phyloP scores from a whole-genome alignment of 2,329 filamentous ascomycete genomes.

The Phyllosticta paracitricarpa region DNA sequence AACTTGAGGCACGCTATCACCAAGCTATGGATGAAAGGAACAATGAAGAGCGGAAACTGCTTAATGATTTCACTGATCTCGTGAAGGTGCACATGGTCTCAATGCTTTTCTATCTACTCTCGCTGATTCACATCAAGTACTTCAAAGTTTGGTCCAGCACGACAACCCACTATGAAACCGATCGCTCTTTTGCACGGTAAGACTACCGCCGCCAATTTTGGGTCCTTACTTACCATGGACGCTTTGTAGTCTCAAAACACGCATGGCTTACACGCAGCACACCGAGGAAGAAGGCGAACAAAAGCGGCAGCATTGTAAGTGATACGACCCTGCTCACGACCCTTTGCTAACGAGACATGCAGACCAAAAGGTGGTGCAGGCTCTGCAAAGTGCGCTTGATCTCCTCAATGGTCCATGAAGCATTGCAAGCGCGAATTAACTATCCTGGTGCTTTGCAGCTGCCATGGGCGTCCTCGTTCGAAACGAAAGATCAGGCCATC shows the following conservation, averaged over 20 bases:
- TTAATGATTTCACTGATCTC: slow-evolving; percentile 53
- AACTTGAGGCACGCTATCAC: slow-evolving; percentile 62
- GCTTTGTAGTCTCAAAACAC: slow-evolving; percentile 58
- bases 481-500: neutral
- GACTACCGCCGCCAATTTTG: slow-evolving; percentile 13
- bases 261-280: slow-evolving; percentile 64
- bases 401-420: slow-evolving; percentile 25
- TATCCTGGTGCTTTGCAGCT: neutral
- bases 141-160: slow-evolving; percentile 72
- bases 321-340: neutral
- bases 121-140: slow-evolving; percentile 54
- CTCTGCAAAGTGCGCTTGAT: slow-evolving; percentile 40
- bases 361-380: slow-evolving; percentile 38
- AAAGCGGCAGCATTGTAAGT: slow-evolving; percentile 73
- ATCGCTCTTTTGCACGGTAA: slow-evolving; percentile 66
- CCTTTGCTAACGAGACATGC: neutral
- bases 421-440: neutral
- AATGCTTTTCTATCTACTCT: neutral
- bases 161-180: slow-evolving; percentile 61
- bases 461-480: neutral
- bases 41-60: slow-evolving; percentile 52
- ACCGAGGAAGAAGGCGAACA: slow-evolving; percentile 61
- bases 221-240: neutral
- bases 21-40: slow-evolving; percentile 54
- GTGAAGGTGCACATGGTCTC: slow-evolving; percentile 22